Evolutionary conservation across 495 filamentous ascomycete genomes (phyloP).

Genomic region (Aspergillus avenaceus): DNA sequence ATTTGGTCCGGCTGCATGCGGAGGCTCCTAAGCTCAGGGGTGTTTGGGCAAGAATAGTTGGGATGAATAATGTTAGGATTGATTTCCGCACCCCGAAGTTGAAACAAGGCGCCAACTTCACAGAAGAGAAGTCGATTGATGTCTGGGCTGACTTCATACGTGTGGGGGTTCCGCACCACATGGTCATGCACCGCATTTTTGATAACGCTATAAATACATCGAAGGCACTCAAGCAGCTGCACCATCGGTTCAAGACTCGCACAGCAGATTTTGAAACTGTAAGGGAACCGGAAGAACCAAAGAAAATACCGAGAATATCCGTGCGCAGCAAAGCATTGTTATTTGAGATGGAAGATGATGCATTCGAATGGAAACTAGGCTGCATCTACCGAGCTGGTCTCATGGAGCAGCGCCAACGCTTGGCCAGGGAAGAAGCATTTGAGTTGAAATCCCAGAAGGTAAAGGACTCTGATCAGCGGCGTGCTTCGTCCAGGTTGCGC

Average conservation of each 20-base stretch:
- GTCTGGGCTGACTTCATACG: constrained; percentile 80
- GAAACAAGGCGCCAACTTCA: constrained; percentile 55
- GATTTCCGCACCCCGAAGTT: constrained; percentile 73
- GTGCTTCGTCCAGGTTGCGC: constrained; percentile 47
- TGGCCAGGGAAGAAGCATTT: constrained; percentile 89
- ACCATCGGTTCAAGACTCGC: constrained; percentile 82
- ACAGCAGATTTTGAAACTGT: constrained; percentile 83
- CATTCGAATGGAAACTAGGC: constrained; percentile 95
- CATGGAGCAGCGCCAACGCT: constrained; percentile 80
- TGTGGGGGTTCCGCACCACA: constrained; percentile 86
- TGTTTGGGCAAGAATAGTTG: constrained; percentile 81
- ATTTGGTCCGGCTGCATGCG: constrained; percentile 76
- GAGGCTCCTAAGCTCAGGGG: constrained; percentile 74
- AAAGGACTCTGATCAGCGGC: constrained; percentile 57
- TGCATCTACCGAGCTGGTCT: constrained; percentile 86
- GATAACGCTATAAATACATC: constrained; percentile 87
- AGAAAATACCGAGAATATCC: constrained; percentile 77
- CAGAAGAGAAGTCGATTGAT: constrained; percentile 81
- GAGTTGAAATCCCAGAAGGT: constrained; percentile 81
- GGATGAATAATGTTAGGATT: constrained; percentile 72
- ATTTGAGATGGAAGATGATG: constrained; percentile 91
- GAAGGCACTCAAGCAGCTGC: constrained; percentile 84
- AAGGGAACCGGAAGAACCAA: constrained; percentile 78
- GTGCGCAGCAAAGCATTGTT: constrained; percentile 75
- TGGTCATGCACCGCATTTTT: constrained; percentile 84